Percentiles rank a stretch among this genome's conserved stretches.
Evolutionary conservation across 176 grass and related monocot species (phyloP).

Genomic region (Secale cereale): DNA sequence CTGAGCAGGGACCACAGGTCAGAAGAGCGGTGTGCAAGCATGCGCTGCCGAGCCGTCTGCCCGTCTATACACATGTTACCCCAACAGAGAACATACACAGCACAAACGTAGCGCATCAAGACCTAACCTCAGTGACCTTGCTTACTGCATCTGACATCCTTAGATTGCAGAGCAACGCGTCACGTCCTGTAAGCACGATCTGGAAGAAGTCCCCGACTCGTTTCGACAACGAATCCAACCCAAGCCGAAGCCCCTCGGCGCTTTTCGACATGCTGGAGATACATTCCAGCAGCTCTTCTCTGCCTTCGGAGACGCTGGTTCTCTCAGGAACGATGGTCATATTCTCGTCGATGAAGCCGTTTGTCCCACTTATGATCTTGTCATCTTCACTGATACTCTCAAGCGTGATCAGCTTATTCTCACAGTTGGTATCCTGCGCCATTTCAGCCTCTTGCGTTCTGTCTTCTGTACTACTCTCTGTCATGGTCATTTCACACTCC

Average conservation of each 20-base stretch:
- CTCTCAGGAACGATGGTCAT: background rate
- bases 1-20: slow-evolving; percentile 21
- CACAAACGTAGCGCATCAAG: background rate
- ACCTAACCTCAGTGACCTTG: slow-evolving; percentile 39
- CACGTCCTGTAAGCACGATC: slow-evolving; percentile 70
- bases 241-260: slow-evolving; percentile 14
- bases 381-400: slow-evolving; percentile 23
- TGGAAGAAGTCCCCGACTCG: slow-evolving; percentile 72
- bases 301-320: background rate
- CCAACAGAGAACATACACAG: background rate
- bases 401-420: background rate
- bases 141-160: slow-evolving; percentile 40
- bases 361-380: background rate
- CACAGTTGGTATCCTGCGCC: background rate
- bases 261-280: slow-evolving; percentile 45
- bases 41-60: background rate
- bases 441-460: background rate
- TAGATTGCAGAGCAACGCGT: slow-evolving; percentile 81
- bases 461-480: background rate
- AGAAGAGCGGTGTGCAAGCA: slow-evolving; percentile 3
- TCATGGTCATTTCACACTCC: background rate
- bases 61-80: background rate
- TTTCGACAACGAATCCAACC: slow-evolving; percentile 58
- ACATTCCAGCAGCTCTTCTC: slow-evolving; percentile 36
- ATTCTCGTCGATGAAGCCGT: background rate